Conservation (phyloP, 257 asterid species). For the Linderniella brevidens region DNA sequence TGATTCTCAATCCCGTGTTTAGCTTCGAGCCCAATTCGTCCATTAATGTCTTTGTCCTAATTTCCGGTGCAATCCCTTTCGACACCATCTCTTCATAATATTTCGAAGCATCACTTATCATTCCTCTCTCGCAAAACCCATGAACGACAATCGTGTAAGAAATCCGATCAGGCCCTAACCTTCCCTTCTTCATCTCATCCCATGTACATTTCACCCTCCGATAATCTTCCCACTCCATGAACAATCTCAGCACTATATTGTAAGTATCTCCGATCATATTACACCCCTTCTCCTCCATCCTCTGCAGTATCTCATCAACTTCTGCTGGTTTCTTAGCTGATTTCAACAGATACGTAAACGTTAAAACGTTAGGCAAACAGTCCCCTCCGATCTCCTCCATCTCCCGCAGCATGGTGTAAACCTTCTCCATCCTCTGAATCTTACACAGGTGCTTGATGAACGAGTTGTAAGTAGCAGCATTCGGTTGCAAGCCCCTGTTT, state of each 20-base stretch:
- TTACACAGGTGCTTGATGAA: slow-evolving; percentile 56
- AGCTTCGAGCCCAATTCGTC: slow-evolving; percentile 31
- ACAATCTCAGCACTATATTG: slow-evolving; percentile 59
- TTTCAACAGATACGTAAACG: slow-evolving; percentile 36
- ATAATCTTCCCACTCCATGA: slow-evolving; percentile 42
- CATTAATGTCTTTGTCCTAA: slow-evolving; percentile 39
- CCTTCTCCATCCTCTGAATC: slow-evolving; percentile 51
- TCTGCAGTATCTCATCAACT: slow-evolving; percentile 36
- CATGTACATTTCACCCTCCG: slow-evolving; percentile 24
- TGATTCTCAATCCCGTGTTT: slow-evolving; percentile 2
- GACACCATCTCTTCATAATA: slow-evolving; percentile 40
- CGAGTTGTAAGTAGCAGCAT: slow-evolving; percentile 48
- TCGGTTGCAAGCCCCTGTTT: slow-evolving; percentile 27
- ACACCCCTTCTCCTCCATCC: slow-evolving; percentile 44
- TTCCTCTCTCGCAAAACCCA: slow-evolving; percentile 37
- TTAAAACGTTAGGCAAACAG: slow-evolving; percentile 40
- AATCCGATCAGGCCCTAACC: slow-evolving; percentile 55
- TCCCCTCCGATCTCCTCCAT: slow-evolving; percentile 36
- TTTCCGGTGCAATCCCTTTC: slow-evolving; percentile 50
- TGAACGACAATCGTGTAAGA: slow-evolving; percentile 60
- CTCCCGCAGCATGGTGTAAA: slow-evolving; percentile 36
- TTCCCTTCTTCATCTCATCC: slow-evolving; percentile 63
- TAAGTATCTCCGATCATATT: slow-evolving; percentile 28
- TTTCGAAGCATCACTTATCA: slow-evolving; percentile 22
- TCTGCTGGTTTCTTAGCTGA: slow-evolving; percentile 30